phyloP scores from a whole-genome alignment of 495 filamentous ascomycete genomes.

The Penicillium maclennaniae region DNA sequence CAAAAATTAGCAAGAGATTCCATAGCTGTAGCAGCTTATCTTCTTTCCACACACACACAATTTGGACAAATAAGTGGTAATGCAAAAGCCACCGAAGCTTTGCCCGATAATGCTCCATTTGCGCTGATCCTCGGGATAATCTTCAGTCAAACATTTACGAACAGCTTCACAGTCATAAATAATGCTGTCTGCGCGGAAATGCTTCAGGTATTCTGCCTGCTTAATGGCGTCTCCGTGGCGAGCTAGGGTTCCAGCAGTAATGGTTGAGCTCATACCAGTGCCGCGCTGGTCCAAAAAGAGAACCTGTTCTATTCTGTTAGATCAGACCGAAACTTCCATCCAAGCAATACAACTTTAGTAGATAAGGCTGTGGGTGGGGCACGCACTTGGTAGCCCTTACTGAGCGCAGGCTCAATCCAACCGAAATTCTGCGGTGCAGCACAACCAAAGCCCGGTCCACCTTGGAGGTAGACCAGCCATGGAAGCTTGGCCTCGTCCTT shows the following conservation, averaged over 20 bases:
- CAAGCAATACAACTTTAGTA: background rate
- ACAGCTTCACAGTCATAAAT: constrained; percentile 89
- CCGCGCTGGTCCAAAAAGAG: constrained; percentile 86
- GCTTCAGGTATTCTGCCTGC: constrained; percentile 79
- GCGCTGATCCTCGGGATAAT: constrained; percentile 64
- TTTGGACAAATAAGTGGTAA: constrained; percentile 74
- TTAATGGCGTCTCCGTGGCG: constrained; percentile 56
- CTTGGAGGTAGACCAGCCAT: constrained; percentile 66
- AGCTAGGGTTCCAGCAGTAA: constrained; percentile 66
- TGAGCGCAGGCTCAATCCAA: constrained; percentile 64
- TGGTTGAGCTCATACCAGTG: constrained; percentile 75
- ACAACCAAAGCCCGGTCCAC: constrained; percentile 77
- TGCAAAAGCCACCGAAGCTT: constrained; percentile 87
- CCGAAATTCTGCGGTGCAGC: constrained; percentile 65
- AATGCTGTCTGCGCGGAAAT: constrained; percentile 84
- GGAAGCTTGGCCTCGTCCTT: constrained; percentile 52
- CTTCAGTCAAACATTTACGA: constrained; percentile 63
- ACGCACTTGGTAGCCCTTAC: constrained; percentile 68
- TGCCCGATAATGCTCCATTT: constrained; percentile 87
- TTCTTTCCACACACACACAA: constrained; percentile 41
- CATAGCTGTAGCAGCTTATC: background rate
- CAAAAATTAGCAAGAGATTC: background rate
- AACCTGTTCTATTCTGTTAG: constrained; percentile 43
- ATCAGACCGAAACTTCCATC: background rate
- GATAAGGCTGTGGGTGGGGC: background rate